Conservation (phyloP, 768 basidiomycete genomes). For the Russula compacta region DNA sequence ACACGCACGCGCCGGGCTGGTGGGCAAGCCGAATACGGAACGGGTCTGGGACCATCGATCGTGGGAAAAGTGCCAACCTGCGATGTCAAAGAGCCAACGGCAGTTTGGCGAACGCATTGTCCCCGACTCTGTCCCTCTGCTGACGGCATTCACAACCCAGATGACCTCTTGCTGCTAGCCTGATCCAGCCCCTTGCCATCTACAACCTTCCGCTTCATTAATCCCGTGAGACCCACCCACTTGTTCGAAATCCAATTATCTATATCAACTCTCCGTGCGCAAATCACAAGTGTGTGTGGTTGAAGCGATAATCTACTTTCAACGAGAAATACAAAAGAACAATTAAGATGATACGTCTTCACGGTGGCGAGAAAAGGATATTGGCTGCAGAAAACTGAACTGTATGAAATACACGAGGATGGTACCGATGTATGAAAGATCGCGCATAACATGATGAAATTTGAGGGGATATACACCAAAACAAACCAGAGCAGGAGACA, state of each 20-base stretch:
- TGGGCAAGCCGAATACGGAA: not conserved
- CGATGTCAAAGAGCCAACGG: not conserved
- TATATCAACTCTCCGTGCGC: constrained; percentile 2
- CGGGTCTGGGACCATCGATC: not conserved
- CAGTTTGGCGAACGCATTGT: constrained; percentile 6
- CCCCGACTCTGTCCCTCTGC: not conserved
- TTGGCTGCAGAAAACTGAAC: constrained; percentile 14
- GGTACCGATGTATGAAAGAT: constrained; percentile 16
- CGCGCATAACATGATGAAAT: constrained; percentile 13
- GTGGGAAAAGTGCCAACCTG: constrained; percentile 6
- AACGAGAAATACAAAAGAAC: constrained; percentile 13
- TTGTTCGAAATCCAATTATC: not conserved
- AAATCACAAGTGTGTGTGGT: not conserved
- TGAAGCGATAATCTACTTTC: constrained; percentile 17
- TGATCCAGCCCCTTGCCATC: not conserved
- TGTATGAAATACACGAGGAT: constrained; percentile 19
- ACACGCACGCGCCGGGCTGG: constrained; percentile 7
- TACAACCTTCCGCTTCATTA: not conserved
- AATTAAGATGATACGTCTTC: constrained; percentile 9
- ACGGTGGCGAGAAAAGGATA: constrained; percentile 10
- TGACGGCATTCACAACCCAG: not conserved
- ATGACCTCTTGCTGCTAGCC: not conserved
- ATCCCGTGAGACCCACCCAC: too few relatives aligned
- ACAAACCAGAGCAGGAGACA: constrained; percentile 7
- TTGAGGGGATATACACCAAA: constrained; percentile 15